phyloP scores from a whole-genome alignment of 129 eudicot species.

The Flaveria sonorensis region DNA sequence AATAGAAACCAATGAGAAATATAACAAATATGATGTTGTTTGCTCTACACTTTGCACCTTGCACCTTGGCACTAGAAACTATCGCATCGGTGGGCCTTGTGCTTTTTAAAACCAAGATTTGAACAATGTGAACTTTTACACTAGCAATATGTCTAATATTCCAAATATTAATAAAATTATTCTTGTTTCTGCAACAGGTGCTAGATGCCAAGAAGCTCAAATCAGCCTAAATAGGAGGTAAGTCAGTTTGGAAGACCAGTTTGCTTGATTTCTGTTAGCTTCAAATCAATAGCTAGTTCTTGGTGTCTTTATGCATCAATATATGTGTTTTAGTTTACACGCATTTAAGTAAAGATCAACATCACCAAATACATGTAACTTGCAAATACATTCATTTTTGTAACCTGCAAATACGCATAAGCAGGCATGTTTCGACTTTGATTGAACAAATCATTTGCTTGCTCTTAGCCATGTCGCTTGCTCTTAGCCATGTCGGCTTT shows the following conservation, averaged over 20 bases:
- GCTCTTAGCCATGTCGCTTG: not conserved
- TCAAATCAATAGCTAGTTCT: constrained; percentile 23
- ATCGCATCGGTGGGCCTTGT: too few relatives aligned
- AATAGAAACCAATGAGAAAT: too few relatives aligned
- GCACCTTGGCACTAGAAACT: too few relatives aligned
- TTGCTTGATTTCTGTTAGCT: constrained; percentile 6
- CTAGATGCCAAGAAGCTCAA: constrained; percentile 25
- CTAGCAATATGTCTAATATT: not conserved
- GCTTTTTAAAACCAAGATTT: not conserved
- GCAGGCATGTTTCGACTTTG: constrained; percentile 12
- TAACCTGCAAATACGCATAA: constrained; percentile 1
- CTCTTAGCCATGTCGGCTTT: not conserved
- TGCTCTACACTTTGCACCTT: too few relatives aligned
- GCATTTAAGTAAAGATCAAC: constrained; percentile 21
- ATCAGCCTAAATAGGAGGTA: constrained; percentile 7
- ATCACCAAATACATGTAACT: constrained; percentile 18
- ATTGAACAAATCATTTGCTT: not conserved
- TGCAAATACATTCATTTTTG: constrained; percentile 18
- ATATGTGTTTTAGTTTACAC: constrained; percentile 3
- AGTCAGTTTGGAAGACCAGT: not conserved
- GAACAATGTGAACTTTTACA: not conserved
- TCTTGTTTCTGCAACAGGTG: constrained; percentile 14
- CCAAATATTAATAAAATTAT: not conserved
- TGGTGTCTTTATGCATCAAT: constrained; percentile 26
- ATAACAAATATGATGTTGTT: too few relatives aligned